Percentiles rank a stretch among this genome's conserved stretches.
Conservation (phyloP, 2,329 filamentous ascomycete species). For the Aureobasidium sp. region DNA sequence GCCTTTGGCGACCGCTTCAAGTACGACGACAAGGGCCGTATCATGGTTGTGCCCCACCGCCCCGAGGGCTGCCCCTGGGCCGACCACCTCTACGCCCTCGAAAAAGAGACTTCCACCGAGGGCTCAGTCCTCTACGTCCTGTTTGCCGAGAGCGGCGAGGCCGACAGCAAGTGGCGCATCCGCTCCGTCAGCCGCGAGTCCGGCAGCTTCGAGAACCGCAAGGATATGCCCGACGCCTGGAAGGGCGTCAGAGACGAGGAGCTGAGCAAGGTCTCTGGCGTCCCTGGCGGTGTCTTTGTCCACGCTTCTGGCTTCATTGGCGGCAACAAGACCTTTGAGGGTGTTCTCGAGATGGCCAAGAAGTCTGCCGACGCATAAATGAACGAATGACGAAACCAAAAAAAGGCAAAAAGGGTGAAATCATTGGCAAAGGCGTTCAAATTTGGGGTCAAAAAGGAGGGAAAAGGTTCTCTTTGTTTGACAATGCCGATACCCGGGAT, state of each 20-base stretch:
- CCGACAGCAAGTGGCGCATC: conserved; percentile 82
- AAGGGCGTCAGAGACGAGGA: conserved; percentile 82
- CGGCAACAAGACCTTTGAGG: conserved; percentile 86
- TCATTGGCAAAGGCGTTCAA: background rate
- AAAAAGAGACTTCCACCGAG: conserved; percentile 49
- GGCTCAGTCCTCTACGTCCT: conserved; percentile 73
- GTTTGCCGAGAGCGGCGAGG: conserved; percentile 74
- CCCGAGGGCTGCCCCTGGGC: conserved; percentile 86
- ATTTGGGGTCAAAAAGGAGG: background rate
- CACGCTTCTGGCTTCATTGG: conserved; percentile 95
- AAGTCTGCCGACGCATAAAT: conserved; percentile 54
- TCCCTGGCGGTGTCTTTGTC: conserved; percentile 78
- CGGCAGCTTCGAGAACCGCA: conserved; percentile 85
- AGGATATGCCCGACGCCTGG: conserved; percentile 86
- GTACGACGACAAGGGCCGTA: conserved; percentile 65
- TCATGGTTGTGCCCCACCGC: conserved; percentile 60
- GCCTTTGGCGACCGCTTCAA: conserved; percentile 65
- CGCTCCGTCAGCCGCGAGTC: conserved; percentile 81
- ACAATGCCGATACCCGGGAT: conserved; percentile 3
- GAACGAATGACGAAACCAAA: background rate
- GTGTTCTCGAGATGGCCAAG: conserved; percentile 75
- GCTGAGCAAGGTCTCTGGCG: conserved; percentile 63
- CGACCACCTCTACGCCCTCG: conserved; percentile 86
- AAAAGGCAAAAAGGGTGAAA: background rate
- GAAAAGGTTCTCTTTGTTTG: background rate